Evolutionary conservation across 768 basidiomycete genomes (phyloP).

Genomic region (Suillus paluster): DNA sequence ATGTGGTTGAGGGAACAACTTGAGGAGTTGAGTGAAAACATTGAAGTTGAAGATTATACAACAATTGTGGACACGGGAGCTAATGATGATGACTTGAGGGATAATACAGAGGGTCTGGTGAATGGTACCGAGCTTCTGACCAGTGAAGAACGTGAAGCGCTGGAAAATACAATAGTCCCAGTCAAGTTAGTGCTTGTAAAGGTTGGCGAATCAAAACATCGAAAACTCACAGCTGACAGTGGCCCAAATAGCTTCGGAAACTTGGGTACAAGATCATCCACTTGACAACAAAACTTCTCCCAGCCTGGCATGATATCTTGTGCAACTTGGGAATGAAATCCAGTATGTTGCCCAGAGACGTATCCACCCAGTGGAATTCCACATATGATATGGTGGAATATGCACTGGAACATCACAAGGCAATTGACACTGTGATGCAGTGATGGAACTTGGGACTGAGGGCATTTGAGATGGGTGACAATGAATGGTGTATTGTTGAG

Average conservation of each 20-base stretch:
- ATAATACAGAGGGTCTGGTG: slow-evolving; percentile 18
- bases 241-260: slow-evolving; percentile 21
- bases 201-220: not conserved
- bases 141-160: slow-evolving; percentile 7
- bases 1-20: not conserved
- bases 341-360: too few species aligned
- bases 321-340: too few species aligned
- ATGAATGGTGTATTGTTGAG: too few species aligned
- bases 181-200: not conserved
- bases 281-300: too few species aligned
- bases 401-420: too few species aligned
- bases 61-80: not conserved
- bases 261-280: too few species aligned
- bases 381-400: too few species aligned
- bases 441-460: too few species aligned
- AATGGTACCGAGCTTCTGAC: slow-evolving; percentile 17
- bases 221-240: slow-evolving; percentile 7
- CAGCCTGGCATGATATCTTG: too few species aligned
- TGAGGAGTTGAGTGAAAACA: slow-evolving; percentile 5
- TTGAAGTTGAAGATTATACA: not conserved
- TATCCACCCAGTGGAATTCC: too few species aligned
- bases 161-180: not conserved
- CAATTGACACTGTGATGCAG: too few species aligned
- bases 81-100: not conserved
- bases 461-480: too few species aligned